Base-by-base conservation (phyloP, 805 yeast genomes). In the Saturnispora mendoncae region DNA sequence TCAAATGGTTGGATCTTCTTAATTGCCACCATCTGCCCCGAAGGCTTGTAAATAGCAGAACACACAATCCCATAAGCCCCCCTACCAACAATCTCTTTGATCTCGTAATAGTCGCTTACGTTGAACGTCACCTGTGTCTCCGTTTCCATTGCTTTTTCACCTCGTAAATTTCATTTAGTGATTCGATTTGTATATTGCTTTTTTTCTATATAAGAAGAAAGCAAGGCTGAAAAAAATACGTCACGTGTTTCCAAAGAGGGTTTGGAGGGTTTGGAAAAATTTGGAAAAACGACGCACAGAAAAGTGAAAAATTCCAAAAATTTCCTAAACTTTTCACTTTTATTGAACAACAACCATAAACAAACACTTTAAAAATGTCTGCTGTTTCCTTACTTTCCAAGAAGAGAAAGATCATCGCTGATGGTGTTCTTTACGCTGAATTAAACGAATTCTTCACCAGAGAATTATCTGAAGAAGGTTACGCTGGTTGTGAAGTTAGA, bases 361-460 rank as follows among this genome's bases (percentile, higher is more conserved):
- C 36, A 29, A 30, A 25, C 24, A 45, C n/a, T n/a, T n/a, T n/a
- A n/a, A 58, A 48, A 51, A 58, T 60, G 62, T 35, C 38, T 35
- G 64, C 53, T 53, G 64, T 53, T 52, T 24, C 32, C 35, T 67
- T 73, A 65, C 83, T 88, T 71, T 90, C 97, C 66, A 85, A 86
- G 78, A 90, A 86, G 78, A 88, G 97, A 85, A 88, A 88, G 88
- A 84, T 88, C 68, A 97, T 92, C 69, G 96, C 96, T 73, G 98
- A 92, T 80, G 98, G 98, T 85, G 98, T 92, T 65, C 86, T 92
- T 81, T 92, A 82, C 94, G 98, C 98, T 72, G 98, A 92, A 78
- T 77, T 92, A 67, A 92, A 92, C 81, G 98, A 92, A 78, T 92
- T 92, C 92, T 92, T 92, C 87, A 86, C 97, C 80, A 90, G 98